Conservation (phyloP, 805 yeast species). For the Candida oleophila region DNA sequence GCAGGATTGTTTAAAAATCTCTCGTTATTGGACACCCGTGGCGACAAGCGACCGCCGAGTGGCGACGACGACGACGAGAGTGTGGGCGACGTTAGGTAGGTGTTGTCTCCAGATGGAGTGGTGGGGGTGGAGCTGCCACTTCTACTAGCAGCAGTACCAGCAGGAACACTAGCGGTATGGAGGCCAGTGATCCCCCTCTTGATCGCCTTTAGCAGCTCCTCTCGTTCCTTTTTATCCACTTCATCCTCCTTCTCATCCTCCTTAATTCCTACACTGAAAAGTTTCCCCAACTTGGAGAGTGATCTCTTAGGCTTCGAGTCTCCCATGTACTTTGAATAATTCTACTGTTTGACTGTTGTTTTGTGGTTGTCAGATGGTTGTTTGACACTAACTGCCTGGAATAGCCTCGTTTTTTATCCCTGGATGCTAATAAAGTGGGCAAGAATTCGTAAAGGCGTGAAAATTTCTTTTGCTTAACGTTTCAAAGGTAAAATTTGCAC, state of each 20-base stretch:
- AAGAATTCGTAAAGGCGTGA: too few relatives aligned
- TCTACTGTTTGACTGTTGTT: too few relatives aligned
- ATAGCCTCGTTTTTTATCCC: too few relatives aligned
- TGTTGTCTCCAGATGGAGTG: slow-evolving; percentile 1
- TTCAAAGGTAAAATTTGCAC: too few relatives aligned
- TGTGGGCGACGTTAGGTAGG: background rate
- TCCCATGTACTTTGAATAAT: slow-evolving; percentile 11
- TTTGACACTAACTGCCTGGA: too few relatives aligned
- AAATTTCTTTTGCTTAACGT: too few relatives aligned
- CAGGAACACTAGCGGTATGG: background rate
- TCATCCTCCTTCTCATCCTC: slow-evolving; percentile 9
- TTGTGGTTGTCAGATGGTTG: too few relatives aligned
- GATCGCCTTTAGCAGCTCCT: slow-evolving; percentile 3
- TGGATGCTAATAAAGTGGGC: too few relatives aligned
- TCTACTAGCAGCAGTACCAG: background rate
- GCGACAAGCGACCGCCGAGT: slow-evolving; percentile 3
- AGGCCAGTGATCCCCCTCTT: background rate
- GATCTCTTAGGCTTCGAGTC: slow-evolving; percentile 19
- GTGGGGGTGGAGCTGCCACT: background rate
- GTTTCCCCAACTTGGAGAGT: slow-evolving; percentile 18
- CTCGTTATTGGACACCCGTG: slow-evolving; percentile 3
- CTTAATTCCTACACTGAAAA: slow-evolving; percentile 9
- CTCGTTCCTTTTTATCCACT: background rate
- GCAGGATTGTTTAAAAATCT: background rate
- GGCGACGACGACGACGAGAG: background rate